Base-by-base conservation (phyloP, 2,329 filamentous ascomycete species). In the Neofusicoccum umdonicola region DNA sequence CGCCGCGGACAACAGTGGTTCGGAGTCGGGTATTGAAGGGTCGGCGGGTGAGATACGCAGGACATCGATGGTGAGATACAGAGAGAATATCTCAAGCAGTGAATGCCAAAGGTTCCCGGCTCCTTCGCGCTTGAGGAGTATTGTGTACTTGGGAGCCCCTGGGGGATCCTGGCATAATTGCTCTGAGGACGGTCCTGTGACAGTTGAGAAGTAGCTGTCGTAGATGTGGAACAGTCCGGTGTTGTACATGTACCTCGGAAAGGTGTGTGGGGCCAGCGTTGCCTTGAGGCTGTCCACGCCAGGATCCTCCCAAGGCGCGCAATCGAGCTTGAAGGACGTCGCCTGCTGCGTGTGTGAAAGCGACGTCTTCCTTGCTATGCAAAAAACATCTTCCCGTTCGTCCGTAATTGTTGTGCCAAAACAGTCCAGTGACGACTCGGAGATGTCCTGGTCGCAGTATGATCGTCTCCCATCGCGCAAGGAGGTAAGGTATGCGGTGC, bases 51-150 rank as follows among this genome's bases (percentile, higher is more conserved):
- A 12, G 6, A 56, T 44, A 15, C 57, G 37, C 17, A 61, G 15
- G 3, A 34, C 41, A 22, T 61, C 57, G 15, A 61, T 61, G 42
- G 57, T 61, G 3, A 61, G 57, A 13, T 47, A 61, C 15, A 61
- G 13, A 4, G 57, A 61, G 37, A 42, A 50, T 9, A 48, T 44
- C 17, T 61, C 57, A 13, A 61, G 15, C n/a, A 61, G 22, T 4
- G 39, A 44, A 31, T 61, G 57, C 57, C 57, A 61, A 4, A 47
- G 39, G 12, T 61, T 50, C 17, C 57, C 27, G 8, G 22, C 31
- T 41, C 31, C 35, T 34, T 61, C 57, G 1, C 57, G 57, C 1
- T 56, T 56, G 8, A 61, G 8, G 41, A 61, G 41, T 4, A 61
- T 50, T 27, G 45, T 50, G 12, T 50, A 50, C 12, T 15, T 50